Conservation (phyloP, 495 filamentous ascomycete species). For the Lepraria neglecta region DNA sequence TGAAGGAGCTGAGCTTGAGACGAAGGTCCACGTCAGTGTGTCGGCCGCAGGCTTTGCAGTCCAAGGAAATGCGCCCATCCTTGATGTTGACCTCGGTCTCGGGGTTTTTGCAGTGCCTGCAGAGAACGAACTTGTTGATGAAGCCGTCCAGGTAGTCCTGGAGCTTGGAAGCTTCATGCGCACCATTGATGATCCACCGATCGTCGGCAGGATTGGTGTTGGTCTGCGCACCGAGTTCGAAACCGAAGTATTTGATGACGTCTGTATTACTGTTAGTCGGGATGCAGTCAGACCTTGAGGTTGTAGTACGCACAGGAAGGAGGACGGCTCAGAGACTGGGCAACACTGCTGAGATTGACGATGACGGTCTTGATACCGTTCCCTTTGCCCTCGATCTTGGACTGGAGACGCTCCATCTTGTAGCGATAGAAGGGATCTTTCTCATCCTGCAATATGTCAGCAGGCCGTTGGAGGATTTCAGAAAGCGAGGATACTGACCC, state of each 20-base stretch:
- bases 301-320: constrained; percentile 54
- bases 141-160: constrained; percentile 98
- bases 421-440: constrained; percentile 99
- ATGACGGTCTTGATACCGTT: constrained; percentile 97
- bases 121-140: constrained; percentile 96
- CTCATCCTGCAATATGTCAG: constrained; percentile 56
- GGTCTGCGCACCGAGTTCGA: constrained; percentile 96
- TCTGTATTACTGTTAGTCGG: constrained; percentile 38
- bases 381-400: constrained; percentile 99
- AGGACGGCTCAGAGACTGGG: constrained; percentile 84
- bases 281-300: neutral
- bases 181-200: constrained; percentile 99
- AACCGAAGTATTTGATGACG: constrained; percentile 99
- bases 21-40: constrained; percentile 83
- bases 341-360: constrained; percentile 94
- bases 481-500: constrained; percentile 35
- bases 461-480: neutral
- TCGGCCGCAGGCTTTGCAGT: constrained; percentile 98
- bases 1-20: constrained; percentile 94
- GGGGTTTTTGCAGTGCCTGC: constrained; percentile 99
- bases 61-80: constrained; percentile 79
- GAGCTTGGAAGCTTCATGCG: constrained; percentile 90
- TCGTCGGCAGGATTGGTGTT: constrained; percentile 95
- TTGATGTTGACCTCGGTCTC: constrained; percentile 95
- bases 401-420: constrained; percentile 98